A percentile compares a stretch with the other conserved stretches of the same genome.
These are phyloP conservation scores for Solanum chacoense DNA, from an alignment of 305 asterid species.

Conservation along the genomic window DNA sequence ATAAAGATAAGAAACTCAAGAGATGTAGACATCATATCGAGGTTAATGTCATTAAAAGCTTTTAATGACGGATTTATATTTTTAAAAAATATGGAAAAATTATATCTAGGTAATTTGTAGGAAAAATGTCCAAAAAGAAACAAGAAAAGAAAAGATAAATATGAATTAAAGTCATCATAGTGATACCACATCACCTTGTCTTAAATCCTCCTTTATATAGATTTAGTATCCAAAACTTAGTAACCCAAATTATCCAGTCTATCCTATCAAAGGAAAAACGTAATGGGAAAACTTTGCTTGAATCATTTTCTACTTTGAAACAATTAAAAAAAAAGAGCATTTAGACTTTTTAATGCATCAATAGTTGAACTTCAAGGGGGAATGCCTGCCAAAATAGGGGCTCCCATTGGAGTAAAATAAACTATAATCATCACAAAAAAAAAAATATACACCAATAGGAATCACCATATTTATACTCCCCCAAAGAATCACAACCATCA, in stretches of 20 bases:
- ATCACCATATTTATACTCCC: neutral
- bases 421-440: neutral
- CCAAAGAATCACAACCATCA: neutral
- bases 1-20: too few species aligned
- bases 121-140: neutral
- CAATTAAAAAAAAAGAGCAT: neutral
- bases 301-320: neutral
- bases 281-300: neutral
- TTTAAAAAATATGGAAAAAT: neutral
- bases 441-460: neutral
- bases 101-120: too few species aligned
- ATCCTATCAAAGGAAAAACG: neutral
- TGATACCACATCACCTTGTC: too few species aligned
- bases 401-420: neutral
- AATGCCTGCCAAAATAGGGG: neutral
- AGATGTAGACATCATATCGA: neutral
- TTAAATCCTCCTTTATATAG: too few species aligned
- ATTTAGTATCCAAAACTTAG: neutral
- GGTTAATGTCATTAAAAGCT: neutral
- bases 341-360: neutral
- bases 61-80: neutral
- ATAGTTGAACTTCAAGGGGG: neutral
- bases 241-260: neutral
- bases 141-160: too few species aligned
- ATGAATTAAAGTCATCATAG: neutral